Evolutionary conservation across 257 asterid species (phyloP).

Genomic region (Capsicum pubescens): DNA sequence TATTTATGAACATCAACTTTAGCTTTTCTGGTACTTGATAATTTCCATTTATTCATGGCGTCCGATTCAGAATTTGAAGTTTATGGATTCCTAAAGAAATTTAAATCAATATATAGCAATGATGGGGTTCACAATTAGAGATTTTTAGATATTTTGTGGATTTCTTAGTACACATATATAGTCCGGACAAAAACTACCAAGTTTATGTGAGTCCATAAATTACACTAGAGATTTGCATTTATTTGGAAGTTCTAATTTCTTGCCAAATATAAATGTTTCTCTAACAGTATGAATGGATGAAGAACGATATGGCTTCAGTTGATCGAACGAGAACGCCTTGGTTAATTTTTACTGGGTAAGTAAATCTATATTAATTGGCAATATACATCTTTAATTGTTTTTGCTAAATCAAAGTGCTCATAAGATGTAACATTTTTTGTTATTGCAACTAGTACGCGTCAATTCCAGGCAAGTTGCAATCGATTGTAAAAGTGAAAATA

Average conservation of each 20-base stretch:
- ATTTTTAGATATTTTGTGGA: neutral
- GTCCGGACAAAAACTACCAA: neutral
- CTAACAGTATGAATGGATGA: conserved; percentile 77
- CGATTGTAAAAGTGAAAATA: neutral
- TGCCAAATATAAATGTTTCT: neutral
- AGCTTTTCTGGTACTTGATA: neutral
- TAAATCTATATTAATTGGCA: neutral
- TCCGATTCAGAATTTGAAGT: too few relatives aligned
- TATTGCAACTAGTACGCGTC: neutral
- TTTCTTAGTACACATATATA: neutral
- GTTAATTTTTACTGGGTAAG: conserved; percentile 81
- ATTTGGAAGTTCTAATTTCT: neutral
- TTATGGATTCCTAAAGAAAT: too few relatives aligned
- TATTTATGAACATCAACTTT: neutral
- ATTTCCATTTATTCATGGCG: neutral
- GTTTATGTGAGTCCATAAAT: neutral
- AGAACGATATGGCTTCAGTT: conserved; percentile 67
- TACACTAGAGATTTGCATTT: too few relatives aligned
- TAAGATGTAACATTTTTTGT: neutral
- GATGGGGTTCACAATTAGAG: too few relatives aligned
- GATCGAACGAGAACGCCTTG: conserved; percentile 81
- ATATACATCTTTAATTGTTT: neutral
- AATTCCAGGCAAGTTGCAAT: neutral
- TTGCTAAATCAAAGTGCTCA: neutral
- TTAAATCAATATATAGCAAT: too few relatives aligned